Base-by-base conservation (phyloP, 345 rosid species). In the Lumnitzera racemosa region DNA sequence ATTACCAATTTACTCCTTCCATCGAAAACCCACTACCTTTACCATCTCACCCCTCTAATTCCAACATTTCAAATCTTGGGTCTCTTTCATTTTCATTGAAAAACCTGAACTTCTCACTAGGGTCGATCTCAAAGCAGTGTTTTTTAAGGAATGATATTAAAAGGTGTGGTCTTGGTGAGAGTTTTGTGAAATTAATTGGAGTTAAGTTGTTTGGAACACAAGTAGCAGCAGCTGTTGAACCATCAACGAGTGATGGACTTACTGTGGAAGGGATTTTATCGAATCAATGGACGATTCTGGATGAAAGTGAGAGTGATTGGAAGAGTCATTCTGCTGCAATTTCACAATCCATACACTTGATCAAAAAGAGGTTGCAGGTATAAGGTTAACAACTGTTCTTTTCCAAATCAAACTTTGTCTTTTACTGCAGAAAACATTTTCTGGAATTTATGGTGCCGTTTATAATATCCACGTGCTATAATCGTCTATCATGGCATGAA, bases 311-410 rank as follows among this genome's bases (percentile, higher is more conserved):
- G 59, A 69, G 74, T 66, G 96, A 94, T 74, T 88, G 99, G 99
- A 90, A 75, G 70, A 88, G 97, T 62, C 97, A 94, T 74, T 89
- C 91, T 52, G 87, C 97, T 60, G 95, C 99, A 13, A 81, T 84
- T 76, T 74, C 97, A 57, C 97, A 90, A 61, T 94, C 97, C 67
- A 79, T 94, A 67, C 79, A 80, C 79, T 86, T 90, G 31, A 88
- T 94, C 85, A 94, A 88, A 81, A 81, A 64, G 65, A 96, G 96
- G n/a, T 74, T 94, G 71, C 91, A 87, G 89, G 98, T 92, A 74
- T 17, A 14, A 52, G 24, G n/a, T 16, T 7, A 16, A 46, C 9
- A 23, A 16, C n/a, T 41, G 31, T 27, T 12, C 24, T 15, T 13
- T 12, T 23, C 14, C 17, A 41, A 15, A 48, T 25, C 2, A 46